Evolutionary conservation across 306 rosid genomes (phyloP).

Genomic region (Citrullus mucosospermus): DNA sequence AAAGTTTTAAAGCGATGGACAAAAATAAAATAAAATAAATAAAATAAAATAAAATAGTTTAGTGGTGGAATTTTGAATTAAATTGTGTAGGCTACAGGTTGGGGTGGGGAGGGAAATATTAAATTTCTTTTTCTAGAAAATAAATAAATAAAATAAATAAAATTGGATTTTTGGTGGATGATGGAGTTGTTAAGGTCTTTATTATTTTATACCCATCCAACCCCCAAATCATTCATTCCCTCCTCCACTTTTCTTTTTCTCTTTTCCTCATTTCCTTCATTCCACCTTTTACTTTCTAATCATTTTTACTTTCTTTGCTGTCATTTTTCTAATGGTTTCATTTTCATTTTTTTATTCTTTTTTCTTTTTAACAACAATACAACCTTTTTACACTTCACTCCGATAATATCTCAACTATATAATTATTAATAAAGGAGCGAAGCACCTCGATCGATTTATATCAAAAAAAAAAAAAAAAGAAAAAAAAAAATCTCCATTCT

Average conservation of each 20-base stretch:
- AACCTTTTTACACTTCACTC: too few relatives aligned
- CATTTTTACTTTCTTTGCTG: too few relatives aligned
- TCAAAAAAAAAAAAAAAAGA: too few relatives aligned
- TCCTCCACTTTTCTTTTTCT: background rate
- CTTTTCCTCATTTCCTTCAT: background rate
- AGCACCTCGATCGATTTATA: too few relatives aligned
- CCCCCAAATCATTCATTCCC: background rate
- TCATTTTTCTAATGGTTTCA: too few relatives aligned
- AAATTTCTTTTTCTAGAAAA: background rate
- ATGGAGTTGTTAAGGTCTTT: background rate
- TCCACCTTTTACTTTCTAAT: background rate
- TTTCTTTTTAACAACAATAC: too few relatives aligned
- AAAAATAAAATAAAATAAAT: background rate
- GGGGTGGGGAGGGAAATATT: background rate
- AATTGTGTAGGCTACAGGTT: background rate
- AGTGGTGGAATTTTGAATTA: background rate
- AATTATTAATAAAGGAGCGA: too few relatives aligned
- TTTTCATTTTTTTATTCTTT: too few relatives aligned
- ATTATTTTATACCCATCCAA: background rate
- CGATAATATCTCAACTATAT: too few relatives aligned
- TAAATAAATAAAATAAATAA: too few relatives aligned
- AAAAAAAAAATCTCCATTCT: too few relatives aligned
- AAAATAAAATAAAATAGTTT: background rate
- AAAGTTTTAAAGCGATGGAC: background rate
- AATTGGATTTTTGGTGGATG: background rate